A percentile compares a stretch with the other conserved stretches of the same genome.
Evolutionary conservation across 352 stramenopile species (phyloP).

Genomic region (Pythium scleroteichum): DNA sequence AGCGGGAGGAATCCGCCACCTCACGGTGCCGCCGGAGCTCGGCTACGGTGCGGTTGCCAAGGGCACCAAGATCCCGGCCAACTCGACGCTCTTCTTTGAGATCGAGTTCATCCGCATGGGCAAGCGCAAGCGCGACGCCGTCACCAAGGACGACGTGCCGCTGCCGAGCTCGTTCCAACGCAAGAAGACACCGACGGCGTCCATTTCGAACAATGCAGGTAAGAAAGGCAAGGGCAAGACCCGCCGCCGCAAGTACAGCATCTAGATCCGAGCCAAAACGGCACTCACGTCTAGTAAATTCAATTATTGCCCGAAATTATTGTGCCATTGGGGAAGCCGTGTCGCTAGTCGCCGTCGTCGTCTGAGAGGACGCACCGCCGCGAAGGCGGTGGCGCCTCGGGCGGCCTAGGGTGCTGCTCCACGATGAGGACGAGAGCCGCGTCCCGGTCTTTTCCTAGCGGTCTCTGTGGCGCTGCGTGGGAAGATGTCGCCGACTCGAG

Average conservation of each 20-base stretch:
- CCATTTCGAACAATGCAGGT: conserved; percentile 7
- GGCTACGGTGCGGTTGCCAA: conserved; percentile 68
- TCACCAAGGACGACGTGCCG: conserved; percentile 65
- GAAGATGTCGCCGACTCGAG: too few species aligned
- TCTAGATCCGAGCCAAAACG: conserved; percentile 13
- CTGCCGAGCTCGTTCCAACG: conserved; percentile 74
- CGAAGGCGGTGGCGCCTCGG: too few species aligned
- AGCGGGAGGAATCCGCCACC: conserved; percentile 47
- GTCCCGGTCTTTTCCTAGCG: too few species aligned
- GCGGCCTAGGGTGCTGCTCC: too few species aligned
- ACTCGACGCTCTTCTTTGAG: conserved; percentile 77
- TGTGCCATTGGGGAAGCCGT: too few species aligned
- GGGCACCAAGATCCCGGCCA: conserved; percentile 74
- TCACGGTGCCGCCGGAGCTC: conserved; percentile 68
- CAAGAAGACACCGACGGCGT: conserved; percentile 38
- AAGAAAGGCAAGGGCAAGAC: conserved; percentile 43
- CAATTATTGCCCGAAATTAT: too few species aligned
- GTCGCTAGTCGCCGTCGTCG: too few species aligned
- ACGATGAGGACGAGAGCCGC: too few species aligned
- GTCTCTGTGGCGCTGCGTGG: too few species aligned
- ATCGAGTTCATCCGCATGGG: conserved; percentile 78
- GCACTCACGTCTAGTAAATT: too few species aligned
- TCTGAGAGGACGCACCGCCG: too few species aligned
- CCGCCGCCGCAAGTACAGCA: conserved; percentile 36
- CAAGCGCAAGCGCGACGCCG: conserved; percentile 63